Evolutionary conservation across 2,329 filamentous ascomycete genomes (phyloP).

Genomic region (Colletotrichum shisoi): DNA sequence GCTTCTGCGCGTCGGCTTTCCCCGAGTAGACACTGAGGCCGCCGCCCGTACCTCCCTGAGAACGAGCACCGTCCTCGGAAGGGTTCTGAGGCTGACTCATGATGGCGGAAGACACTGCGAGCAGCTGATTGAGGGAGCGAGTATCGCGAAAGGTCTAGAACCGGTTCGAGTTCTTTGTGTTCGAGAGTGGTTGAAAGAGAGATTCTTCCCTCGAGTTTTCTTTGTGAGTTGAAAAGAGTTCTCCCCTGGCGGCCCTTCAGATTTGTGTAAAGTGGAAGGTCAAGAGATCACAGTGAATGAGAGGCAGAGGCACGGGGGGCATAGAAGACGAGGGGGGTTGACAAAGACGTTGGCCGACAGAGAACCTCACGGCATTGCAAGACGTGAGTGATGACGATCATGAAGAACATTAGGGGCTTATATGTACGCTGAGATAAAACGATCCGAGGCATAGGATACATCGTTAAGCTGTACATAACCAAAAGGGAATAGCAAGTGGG

Average conservation of each 20-base stretch:
- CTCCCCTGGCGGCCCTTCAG: neutral
- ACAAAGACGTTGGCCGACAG: too few species aligned
- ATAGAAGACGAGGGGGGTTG: neutral
- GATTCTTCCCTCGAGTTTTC: neutral
- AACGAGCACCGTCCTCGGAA: rapidly evolving
- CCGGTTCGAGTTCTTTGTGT: neutral
- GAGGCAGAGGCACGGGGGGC: neutral
- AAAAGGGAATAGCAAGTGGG: too few species aligned
- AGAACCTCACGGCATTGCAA: neutral
- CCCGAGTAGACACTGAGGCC: too few species aligned
- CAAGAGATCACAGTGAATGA: neutral
- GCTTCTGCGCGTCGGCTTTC: neutral
- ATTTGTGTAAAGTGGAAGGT: neutral
- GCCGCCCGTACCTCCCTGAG: neutral
- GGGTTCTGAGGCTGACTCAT: neutral
- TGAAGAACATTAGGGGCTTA: too few species aligned
- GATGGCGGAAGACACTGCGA: neutral
- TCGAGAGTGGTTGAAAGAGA: neutral
- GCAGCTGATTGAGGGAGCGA: too few species aligned
- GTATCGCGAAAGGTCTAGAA: neutral
- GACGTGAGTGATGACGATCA: neutral
- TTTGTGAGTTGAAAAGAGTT: neutral
- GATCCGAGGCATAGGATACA: too few species aligned
- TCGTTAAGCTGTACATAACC: too few species aligned
- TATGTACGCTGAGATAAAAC: too few species aligned